Percentiles rank a stretch among this genome's conserved stretches.
Evolutionary conservation across 805 yeast species (phyloP).

Genomic region (Hanseniaspora clermontiae): DNA sequence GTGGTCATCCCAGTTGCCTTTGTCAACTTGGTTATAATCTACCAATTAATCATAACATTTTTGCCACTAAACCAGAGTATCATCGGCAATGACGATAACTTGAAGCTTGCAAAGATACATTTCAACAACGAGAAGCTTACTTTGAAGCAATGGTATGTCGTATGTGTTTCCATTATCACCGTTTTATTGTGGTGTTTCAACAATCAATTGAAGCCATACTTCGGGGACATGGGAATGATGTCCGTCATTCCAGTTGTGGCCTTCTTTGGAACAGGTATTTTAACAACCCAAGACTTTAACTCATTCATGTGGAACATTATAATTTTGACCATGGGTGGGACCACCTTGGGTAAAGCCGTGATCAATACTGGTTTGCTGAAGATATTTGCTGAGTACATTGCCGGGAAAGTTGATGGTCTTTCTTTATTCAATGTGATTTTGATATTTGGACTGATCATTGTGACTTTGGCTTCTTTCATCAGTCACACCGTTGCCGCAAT

Average conservation of each 20-base stretch:
- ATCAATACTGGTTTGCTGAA: constrained; percentile 76
- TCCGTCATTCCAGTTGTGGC: constrained; percentile 81
- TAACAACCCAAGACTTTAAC: constrained; percentile 83
- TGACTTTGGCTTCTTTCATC: constrained; percentile 84
- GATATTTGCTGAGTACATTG: constrained; percentile 63
- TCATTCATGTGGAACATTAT: constrained; percentile 96
- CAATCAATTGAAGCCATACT: constrained; percentile 51
- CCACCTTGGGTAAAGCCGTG: constrained; percentile 89
- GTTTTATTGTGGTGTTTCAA: constrained; percentile 85
- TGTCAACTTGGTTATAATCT: constrained; percentile 50
- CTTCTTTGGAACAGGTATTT: constrained; percentile 82
- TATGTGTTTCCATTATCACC: constrained; percentile 53
- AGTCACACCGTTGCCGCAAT: constrained; percentile 96
- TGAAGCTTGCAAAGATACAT: constrained; percentile 34
- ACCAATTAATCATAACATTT: constrained; percentile 53
- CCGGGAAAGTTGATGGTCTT: constrained; percentile 48
- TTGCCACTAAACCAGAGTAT: not conserved
- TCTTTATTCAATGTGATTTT: constrained; percentile 62
- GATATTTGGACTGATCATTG: constrained; percentile 68
- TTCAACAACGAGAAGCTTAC: constrained; percentile 59
- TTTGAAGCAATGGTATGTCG: constrained; percentile 60
- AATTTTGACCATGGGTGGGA: constrained; percentile 94
- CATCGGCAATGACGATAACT: constrained; percentile 28
- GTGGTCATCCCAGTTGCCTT: constrained; percentile 71
- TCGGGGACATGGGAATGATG: constrained; percentile 96